Evolutionary conservation across 352 stramenopile genomes (phyloP).

Genomic region (Phytophthora multivora): DNA sequence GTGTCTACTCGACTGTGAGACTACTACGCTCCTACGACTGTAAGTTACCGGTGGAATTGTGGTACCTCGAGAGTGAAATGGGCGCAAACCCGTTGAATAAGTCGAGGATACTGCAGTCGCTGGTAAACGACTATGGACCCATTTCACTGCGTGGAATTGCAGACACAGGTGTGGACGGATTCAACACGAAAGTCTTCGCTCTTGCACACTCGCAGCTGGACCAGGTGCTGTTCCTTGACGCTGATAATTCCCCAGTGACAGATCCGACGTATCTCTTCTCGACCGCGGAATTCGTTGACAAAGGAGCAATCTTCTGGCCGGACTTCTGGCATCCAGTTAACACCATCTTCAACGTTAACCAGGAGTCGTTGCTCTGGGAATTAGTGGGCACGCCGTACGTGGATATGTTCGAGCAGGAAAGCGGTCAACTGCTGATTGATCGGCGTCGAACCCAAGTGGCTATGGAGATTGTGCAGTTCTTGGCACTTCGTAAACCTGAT

Average conservation of each 20-base stretch:
- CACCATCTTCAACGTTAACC: conserved; percentile 67
- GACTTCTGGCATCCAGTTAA: conserved; percentile 67
- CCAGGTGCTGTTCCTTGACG: conserved; percentile 60
- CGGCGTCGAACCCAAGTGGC: conserved; percentile 30
- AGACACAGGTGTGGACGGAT: conserved; percentile 34
- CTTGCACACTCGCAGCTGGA: conserved; percentile 43
- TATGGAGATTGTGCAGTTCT: conserved; percentile 44
- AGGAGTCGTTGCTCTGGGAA: conserved; percentile 57
- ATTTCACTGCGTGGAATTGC: conserved; percentile 32
- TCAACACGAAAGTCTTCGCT: conserved; percentile 57
- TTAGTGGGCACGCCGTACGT: conserved; percentile 43
- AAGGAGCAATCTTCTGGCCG: conserved; percentile 64
- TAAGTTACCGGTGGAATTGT: conserved; percentile 52
- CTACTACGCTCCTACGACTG: conserved; percentile 41
- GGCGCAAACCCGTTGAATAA: conserved; percentile 9
- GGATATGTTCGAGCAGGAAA: conserved; percentile 73
- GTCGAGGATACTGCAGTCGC: conserved; percentile 30
- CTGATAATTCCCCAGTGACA: conserved; percentile 50
- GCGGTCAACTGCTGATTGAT: conserved; percentile 57
- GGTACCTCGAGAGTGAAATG: conserved; percentile 49
- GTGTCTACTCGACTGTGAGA: conserved; percentile 43
- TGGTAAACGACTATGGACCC: conserved; percentile 24
- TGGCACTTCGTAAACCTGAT: conserved; percentile 34
- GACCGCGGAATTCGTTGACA: conserved; percentile 31
- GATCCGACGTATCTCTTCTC: conserved; percentile 64